Evolutionary conservation across 1,284 basidiomycete species (phyloP).

Genomic region (Coriolopsis trogii): DNA sequence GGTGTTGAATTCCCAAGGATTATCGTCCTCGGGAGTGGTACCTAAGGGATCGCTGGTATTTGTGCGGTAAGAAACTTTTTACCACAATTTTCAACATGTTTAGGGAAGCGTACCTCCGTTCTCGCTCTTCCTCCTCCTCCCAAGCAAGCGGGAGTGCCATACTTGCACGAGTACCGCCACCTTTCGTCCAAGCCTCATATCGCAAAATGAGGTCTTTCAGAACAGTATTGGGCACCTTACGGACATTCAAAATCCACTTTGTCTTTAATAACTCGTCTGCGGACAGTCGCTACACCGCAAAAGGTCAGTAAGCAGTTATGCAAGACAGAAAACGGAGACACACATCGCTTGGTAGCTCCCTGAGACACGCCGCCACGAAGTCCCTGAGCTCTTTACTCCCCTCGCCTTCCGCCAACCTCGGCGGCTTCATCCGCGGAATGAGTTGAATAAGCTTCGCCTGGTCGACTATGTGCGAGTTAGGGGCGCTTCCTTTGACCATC

Average conservation of each 20-base stretch:
- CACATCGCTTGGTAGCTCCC: slow-evolving; percentile 83
- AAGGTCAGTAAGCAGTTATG: not conserved
- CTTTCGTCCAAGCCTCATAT: slow-evolving; percentile 78
- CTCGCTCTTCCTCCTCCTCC: slow-evolving; percentile 65
- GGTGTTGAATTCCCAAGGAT: slow-evolving; percentile 80
- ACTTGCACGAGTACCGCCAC: slow-evolving; percentile 80
- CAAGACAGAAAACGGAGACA: slow-evolving; percentile 29
- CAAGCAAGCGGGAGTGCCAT: slow-evolving; percentile 74
- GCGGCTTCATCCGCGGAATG: slow-evolving; percentile 88
- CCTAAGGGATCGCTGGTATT: slow-evolving; percentile 13
- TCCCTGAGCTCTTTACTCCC: slow-evolving; percentile 87
- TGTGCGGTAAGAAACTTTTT: not conserved
- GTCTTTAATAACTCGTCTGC: slow-evolving; percentile 90
- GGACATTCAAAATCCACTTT: slow-evolving; percentile 89
- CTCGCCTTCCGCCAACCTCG: slow-evolving; percentile 77
- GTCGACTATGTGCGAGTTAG: slow-evolving; percentile 81
- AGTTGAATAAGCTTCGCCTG: slow-evolving; percentile 90
- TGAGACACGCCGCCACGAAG: slow-evolving; percentile 86
- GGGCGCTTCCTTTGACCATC: slow-evolving; percentile 93
- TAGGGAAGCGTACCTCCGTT: slow-evolving; percentile 40
- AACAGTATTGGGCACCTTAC: slow-evolving; percentile 69
- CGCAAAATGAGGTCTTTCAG: slow-evolving; percentile 86
- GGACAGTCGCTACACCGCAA: slow-evolving; percentile 68
- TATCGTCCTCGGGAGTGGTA: slow-evolving; percentile 44
- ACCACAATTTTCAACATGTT: not conserved